Conservation (phyloP, 345 rosid species). For the Aurinia saxatilis region DNA sequence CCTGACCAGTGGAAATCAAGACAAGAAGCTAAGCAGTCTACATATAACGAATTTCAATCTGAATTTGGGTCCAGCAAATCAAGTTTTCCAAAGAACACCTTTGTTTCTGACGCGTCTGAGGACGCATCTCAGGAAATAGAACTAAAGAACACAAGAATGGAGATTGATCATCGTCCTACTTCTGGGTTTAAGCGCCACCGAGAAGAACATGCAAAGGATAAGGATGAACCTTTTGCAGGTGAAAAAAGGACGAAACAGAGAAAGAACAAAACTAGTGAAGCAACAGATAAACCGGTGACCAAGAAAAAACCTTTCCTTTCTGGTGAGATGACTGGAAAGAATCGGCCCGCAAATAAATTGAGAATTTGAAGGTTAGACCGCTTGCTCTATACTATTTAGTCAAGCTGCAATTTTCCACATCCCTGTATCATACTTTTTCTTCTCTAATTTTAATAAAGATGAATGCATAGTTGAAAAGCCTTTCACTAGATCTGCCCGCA, state of each 20-base stretch:
- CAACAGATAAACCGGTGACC: conserved; percentile 22
- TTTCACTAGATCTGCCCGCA: neutral
- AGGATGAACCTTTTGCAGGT: conserved; percentile 17
- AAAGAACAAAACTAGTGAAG: conserved; percentile 26
- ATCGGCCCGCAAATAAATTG: conserved; percentile 35
- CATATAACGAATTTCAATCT: conserved; percentile 55
- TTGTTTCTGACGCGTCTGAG: conserved; percentile 41
- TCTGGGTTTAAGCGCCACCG: conserved; percentile 31
- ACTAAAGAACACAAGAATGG: conserved; percentile 47
- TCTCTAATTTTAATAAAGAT: neutral
- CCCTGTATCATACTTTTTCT: neutral
- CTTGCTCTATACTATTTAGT: neutral
- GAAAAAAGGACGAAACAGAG: conserved; percentile 24
- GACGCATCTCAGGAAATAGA: conserved; percentile 30
- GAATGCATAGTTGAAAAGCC: neutral
- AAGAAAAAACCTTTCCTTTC: conserved; percentile 40
- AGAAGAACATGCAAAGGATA: conserved; percentile 26
- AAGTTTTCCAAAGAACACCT: conserved; percentile 35
- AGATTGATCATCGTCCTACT: conserved; percentile 36
- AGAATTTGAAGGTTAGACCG: conserved; percentile 26
- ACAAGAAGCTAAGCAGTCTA: conserved; percentile 70
- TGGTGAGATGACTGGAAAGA: conserved; percentile 35
- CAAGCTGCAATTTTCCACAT: neutral
- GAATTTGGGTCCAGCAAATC: conserved; percentile 59
- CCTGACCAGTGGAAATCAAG: conserved; percentile 79